Base-by-base conservation (phyloP, 495 filamentous ascomycete species). In the Neurospora intermedia region DNA sequence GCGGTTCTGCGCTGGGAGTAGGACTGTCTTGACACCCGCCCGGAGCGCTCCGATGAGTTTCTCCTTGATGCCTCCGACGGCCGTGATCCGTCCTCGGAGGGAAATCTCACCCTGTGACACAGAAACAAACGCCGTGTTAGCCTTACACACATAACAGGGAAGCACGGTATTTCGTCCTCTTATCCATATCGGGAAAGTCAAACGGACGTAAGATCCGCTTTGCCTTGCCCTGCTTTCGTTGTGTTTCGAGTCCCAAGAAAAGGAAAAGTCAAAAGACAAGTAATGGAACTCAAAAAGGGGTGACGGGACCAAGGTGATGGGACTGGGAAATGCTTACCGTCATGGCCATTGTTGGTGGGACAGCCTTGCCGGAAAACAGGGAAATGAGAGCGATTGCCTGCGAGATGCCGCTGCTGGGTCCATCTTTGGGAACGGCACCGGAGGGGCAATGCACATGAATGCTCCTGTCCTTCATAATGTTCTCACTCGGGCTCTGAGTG, bases 61-160 rank as follows among this genome's bases (percentile, higher is more conserved):
- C 88, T 99, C 96, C 85, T 98, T 97, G 83, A 98, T 98, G 31
- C 96, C 96, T 27, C 96, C 96, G 72, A 97, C 94, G 11, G 93
- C 92, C 84, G 85, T 88, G 70, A 99, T 91, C 74, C 93, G 88
- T 15, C 96, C 96, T 18, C 96, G 87, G 42, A 99, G 87, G 74
- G 91, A 92, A 48, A 98, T 89, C 81, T 99, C 96, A 31, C 96
- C 96, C 85, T 84, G 73, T 76, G 20, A 66, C 27, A 66, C 54
- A 66, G 54, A 66, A 66, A 66, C 54, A 66, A 66, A 74, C 69
- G 70, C 20, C 45, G 73, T 76, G 73, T 83, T 72, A 84, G 80
- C 76, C 72, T 70, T 41, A 27, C 54, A 66, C 54, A 66, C 23
- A 38, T 38, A 35, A 31, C 15, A 35, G 16, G 54, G 54, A 35